Conservation (phyloP, 345 rosid genomes). For the Xanthoceras sorbifolium region DNA sequence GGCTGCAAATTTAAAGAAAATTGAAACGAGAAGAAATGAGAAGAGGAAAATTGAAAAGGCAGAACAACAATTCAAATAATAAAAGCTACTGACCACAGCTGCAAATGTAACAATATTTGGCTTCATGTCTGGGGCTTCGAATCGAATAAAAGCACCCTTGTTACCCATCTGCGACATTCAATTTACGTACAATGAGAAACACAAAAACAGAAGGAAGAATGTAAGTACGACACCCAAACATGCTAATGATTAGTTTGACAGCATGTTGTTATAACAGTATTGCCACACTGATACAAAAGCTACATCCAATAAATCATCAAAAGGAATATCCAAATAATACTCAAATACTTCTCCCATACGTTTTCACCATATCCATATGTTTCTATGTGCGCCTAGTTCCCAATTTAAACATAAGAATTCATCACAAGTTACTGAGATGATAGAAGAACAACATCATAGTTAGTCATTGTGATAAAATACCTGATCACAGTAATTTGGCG, state of each 20-base stretch:
- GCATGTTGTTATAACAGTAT: background rate
- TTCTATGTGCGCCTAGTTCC: background rate
- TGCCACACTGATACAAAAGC: background rate
- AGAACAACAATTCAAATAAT: background rate
- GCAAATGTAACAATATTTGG: constrained; percentile 90
- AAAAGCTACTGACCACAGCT: constrained; percentile 77
- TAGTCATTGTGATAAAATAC: constrained; percentile 32
- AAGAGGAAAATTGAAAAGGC: background rate
- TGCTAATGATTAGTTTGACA: background rate
- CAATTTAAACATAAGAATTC: background rate
- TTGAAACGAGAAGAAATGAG: background rate
- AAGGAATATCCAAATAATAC: background rate
- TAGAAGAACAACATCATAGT: background rate
- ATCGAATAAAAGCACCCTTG: constrained; percentile 94
- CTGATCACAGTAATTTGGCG: constrained; percentile 99
- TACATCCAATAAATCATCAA: too few relatives aligned
- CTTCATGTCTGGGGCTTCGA: constrained; percentile 89
- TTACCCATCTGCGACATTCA: constrained; percentile 86
- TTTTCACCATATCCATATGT: background rate
- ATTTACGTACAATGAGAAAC: background rate
- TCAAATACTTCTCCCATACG: background rate
- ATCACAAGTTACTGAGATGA: background rate
- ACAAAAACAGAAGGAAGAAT: background rate
- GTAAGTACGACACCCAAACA: background rate
- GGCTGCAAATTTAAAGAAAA: constrained; percentile 47